Evolutionary conservation across 129 eudicot species (phyloP).

Genomic region (Solidago caesia): DNA sequence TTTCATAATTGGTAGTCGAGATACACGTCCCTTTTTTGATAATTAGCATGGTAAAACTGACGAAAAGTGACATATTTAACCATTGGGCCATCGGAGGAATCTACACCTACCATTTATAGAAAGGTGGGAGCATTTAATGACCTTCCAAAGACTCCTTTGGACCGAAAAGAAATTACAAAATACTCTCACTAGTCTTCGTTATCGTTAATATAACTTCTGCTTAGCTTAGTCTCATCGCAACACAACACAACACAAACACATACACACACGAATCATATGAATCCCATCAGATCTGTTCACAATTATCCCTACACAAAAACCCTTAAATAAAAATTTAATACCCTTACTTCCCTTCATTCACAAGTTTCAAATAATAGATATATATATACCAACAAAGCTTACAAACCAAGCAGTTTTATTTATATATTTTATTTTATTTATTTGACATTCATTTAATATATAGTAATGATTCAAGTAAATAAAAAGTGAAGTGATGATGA

Average conservation of each 20-base stretch:
- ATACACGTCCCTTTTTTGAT: no score
- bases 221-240: constrained; percentile 29
- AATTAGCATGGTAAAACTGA: no score
- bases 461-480: constrained; percentile 22
- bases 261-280: constrained; percentile 17
- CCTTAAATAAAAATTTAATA: constrained; percentile 3
- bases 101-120: neutral
- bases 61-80: no score
- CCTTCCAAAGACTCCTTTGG: constrained; percentile 2
- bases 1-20: no score
- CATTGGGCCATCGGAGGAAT: no score
- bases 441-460: neutral
- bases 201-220: constrained; percentile 23
- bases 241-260: constrained; percentile 13
- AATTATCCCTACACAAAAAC: constrained; percentile 23
- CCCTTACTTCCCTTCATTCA: constrained; percentile 47
- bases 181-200: constrained; percentile 25
- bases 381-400: constrained; percentile 42
- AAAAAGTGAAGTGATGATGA: constrained; percentile 44
- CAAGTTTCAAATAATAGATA: constrained; percentile 41
- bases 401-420: constrained; percentile 48
- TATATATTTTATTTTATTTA: neutral
- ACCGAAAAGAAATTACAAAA: neutral
- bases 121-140: neutral
- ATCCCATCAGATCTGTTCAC: constrained; percentile 50